Conservation (phyloP, 2,329 filamentous ascomycete genomes). For the Alternaria angustiovoidea region DNA sequence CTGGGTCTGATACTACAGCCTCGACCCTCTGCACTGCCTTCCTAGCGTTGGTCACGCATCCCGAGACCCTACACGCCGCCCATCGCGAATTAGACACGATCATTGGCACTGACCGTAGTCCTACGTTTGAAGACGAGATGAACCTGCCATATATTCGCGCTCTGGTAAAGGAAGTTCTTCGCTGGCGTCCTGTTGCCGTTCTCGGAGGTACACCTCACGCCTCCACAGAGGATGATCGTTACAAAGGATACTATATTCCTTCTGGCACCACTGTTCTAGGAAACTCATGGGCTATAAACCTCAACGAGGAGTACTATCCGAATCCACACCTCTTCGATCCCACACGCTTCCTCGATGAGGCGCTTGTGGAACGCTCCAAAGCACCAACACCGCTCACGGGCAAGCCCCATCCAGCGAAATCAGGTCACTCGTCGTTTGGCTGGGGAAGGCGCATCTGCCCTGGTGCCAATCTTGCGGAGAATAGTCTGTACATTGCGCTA, state of each 20-base stretch:
- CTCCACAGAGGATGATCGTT: slow-evolving; percentile 58
- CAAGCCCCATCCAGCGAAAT: slow-evolving; percentile 40
- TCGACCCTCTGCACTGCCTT: slow-evolving; percentile 60
- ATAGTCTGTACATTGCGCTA: slow-evolving; percentile 44
- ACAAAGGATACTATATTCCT: slow-evolving; percentile 60
- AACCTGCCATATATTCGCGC: slow-evolving; percentile 52
- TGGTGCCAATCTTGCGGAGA: slow-evolving; percentile 41
- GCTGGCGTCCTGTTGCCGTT: slow-evolving; percentile 52
- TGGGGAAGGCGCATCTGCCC: slow-evolving; percentile 47
- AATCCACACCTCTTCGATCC: slow-evolving; percentile 53
- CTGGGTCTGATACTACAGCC: slow-evolving; percentile 61
- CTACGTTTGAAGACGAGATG: slow-evolving; percentile 49
- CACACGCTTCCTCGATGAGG: slow-evolving; percentile 48
- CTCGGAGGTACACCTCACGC: slow-evolving; percentile 59
- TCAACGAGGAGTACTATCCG: slow-evolving; percentile 52
- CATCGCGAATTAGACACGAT: slow-evolving; percentile 54
- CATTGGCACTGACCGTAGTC: slow-evolving; percentile 41
- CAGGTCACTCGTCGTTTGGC: slow-evolving; percentile 47
- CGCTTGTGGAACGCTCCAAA: slow-evolving; percentile 28
- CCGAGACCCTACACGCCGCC: slow-evolving; percentile 53
- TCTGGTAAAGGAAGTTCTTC: slow-evolving; percentile 48
- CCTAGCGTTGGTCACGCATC: slow-evolving; percentile 58
- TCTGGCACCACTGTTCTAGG: slow-evolving; percentile 57
- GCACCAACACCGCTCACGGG: slow-evolving; percentile 22
- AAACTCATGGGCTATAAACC: slow-evolving; percentile 57